Evolutionary conservation across 108 stramenopile genomes (phyloP).

Genomic region (Mayamaea pseudoterrestris): DNA sequence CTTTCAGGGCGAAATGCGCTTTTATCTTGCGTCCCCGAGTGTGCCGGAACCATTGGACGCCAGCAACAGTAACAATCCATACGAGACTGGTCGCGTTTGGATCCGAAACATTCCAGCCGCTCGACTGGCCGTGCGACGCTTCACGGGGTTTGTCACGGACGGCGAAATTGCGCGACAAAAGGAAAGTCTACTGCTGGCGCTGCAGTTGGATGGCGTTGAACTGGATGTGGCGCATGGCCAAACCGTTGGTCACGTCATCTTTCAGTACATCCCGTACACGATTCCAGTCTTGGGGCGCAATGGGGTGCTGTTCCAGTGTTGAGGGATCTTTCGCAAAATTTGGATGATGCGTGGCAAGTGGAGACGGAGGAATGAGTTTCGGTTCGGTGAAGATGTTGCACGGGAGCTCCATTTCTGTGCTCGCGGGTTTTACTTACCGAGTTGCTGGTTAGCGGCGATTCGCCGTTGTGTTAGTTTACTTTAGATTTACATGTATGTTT

Average conservation of each 20-base stretch:
- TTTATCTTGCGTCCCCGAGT: conserved; percentile 42
- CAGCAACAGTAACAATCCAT: background rate
- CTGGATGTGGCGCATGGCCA: conserved; percentile 70
- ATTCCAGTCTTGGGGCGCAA: conserved; percentile 82
- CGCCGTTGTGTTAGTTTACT: no score
- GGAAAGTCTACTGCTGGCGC: conserved; percentile 55
- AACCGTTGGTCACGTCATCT: conserved; percentile 60
- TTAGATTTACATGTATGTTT: no score
- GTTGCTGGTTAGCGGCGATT: no score
- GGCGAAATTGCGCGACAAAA: conserved; percentile 84
- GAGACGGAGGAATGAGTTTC: no score
- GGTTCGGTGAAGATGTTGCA: no score
- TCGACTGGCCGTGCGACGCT: conserved; percentile 60
- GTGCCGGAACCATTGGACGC: conserved; percentile 26
- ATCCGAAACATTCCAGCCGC: conserved; percentile 60
- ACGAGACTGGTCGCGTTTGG: conserved; percentile 36
- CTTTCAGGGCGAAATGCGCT: conserved; percentile 73
- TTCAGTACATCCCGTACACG: conserved; percentile 94
- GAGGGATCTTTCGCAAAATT: no score
- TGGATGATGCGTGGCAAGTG: no score
- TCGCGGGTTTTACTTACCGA: no score
- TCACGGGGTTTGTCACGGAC: conserved; percentile 84
- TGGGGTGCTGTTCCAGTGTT: conserved; percentile 67
- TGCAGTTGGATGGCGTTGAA: conserved; percentile 68
- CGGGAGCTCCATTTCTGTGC: no score